Evolutionary conservation across 1,284 basidiomycete genomes (phyloP).

Genomic region (Cutaneotrichosporon cavernicola): DNA sequence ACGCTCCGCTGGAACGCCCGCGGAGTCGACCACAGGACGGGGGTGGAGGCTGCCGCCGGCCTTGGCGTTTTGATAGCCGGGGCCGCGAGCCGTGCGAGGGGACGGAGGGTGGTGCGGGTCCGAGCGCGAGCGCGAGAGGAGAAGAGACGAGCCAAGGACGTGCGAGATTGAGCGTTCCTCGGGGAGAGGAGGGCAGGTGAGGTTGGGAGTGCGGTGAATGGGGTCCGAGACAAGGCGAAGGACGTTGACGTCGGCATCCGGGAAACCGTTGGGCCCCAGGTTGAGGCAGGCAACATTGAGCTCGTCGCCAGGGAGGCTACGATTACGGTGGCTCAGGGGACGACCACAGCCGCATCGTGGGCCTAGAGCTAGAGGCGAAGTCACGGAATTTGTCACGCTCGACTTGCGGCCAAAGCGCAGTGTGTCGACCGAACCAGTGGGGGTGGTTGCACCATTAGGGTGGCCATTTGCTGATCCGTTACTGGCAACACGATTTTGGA

Average conservation of each 20-base stretch:
- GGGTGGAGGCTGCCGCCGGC: constrained; percentile 17
- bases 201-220: constrained; percentile 19
- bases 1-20: too few relatives aligned
- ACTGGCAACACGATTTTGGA: constrained; percentile 18
- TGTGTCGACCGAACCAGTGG: constrained; percentile 45
- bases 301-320: neutral
- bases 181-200: constrained; percentile 21
- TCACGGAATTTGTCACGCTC: constrained; percentile 44
- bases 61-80: neutral
- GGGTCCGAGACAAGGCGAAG: constrained; percentile 34
- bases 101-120: constrained; percentile 37
- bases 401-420: constrained; percentile 49
- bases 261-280: constrained; percentile 34
- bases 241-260: constrained; percentile 19
- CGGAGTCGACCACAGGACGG: constrained; percentile 18
- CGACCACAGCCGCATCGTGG: constrained; percentile 48
- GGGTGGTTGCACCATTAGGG: constrained; percentile 20
- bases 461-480: neutral
- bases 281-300: constrained; percentile 33
- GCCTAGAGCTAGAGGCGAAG: constrained; percentile 45
- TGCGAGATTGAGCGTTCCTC: constrained; percentile 22
- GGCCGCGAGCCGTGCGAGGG: constrained; percentile 22
- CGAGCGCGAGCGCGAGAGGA: constrained; percentile 45
- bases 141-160: constrained; percentile 31
- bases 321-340: constrained; percentile 36